These are phyloP conservation scores for Coniophora puteana DNA, from an alignment of 1,284 basidiomycete genomes.

Conservation along the genomic window DNA sequence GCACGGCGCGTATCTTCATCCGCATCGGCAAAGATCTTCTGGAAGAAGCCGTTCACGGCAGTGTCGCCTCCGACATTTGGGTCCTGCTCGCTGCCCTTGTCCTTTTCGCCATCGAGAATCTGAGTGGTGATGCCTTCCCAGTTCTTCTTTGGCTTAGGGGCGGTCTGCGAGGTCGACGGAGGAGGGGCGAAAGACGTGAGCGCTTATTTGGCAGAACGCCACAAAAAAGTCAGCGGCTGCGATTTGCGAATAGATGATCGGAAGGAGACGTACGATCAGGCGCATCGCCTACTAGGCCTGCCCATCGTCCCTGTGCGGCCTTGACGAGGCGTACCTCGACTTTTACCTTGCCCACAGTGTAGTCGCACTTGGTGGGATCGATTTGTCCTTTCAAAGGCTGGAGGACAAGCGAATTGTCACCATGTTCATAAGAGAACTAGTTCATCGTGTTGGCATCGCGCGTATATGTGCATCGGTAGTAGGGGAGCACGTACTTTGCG, in stretches of 20 bases:
- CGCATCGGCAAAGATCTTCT: conserved; percentile 81
- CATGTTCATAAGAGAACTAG: conserved; percentile 60
- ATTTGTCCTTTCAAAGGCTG: conserved; percentile 83
- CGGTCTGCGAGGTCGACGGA: conserved; percentile 29
- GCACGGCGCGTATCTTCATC: conserved; percentile 87
- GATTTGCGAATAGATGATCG: conserved; percentile 2
- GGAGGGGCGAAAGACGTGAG: conserved; percentile 27
- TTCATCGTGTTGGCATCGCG: conserved; percentile 1
- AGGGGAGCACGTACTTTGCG: conserved; percentile 47
- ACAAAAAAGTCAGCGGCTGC: neutral
- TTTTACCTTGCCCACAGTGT: conserved; percentile 79
- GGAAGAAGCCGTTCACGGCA: conserved; percentile 77
- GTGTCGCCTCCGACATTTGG: conserved; percentile 81
- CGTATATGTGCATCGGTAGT: neutral
- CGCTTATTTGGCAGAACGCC: conserved; percentile 17
- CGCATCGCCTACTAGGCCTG: conserved; percentile 64
- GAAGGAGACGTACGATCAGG: conserved; percentile 58
- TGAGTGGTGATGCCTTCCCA: conserved; percentile 80
- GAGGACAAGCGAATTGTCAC: conserved; percentile 59
- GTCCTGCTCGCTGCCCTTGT: conserved; percentile 62
- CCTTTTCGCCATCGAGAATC: conserved; percentile 62
- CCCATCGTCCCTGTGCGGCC: conserved; percentile 67
- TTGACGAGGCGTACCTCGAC: conserved; percentile 74
- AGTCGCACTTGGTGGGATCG: conserved; percentile 57
- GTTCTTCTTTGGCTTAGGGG: conserved; percentile 57